phyloP scores from a whole-genome alignment of 306 rosid genomes.

The Citrullus mucosospermus region DNA sequence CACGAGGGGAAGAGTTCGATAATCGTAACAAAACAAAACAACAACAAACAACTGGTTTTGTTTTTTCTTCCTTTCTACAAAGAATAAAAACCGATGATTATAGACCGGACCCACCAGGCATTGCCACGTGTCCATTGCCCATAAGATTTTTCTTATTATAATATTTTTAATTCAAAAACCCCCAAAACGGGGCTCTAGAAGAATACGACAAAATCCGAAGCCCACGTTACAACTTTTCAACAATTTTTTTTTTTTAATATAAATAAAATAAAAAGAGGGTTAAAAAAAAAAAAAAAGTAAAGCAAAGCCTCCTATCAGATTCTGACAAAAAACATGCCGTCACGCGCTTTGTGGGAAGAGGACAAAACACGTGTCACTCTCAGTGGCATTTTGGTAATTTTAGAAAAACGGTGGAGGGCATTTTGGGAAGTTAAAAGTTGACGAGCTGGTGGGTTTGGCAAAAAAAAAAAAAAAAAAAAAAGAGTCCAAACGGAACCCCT shows the following conservation, averaged over 20 bases:
- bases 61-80: background rate
- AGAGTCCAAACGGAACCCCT: slow-evolving; percentile 34
- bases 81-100: slow-evolving; percentile 14
- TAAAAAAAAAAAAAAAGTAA: background rate
- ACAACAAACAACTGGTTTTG: slow-evolving; percentile 13
- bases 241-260: too few species aligned
- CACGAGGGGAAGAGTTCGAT: background rate
- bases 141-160: background rate
- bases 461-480: background rate
- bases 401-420: background rate
- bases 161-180: background rate
- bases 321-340: slow-evolving; percentile 62
- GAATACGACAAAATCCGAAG: slow-evolving; percentile 55
- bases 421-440: background rate
- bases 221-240: slow-evolving; percentile 7
- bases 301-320: slow-evolving; percentile 8
- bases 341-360: slow-evolving; percentile 33
- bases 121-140: slow-evolving; percentile 31
- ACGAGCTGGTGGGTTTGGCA: slow-evolving; percentile 10
- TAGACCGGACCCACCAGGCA: slow-evolving; percentile 16
- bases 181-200: slow-evolving; percentile 12
- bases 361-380: slow-evolving; percentile 53
- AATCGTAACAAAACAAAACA: background rate
- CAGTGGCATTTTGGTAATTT: slow-evolving; percentile 15
- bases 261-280: background rate